phyloP scores from a whole-genome alignment of 2,329 filamentous ascomycete species.

The Saccharata proteae region DNA sequence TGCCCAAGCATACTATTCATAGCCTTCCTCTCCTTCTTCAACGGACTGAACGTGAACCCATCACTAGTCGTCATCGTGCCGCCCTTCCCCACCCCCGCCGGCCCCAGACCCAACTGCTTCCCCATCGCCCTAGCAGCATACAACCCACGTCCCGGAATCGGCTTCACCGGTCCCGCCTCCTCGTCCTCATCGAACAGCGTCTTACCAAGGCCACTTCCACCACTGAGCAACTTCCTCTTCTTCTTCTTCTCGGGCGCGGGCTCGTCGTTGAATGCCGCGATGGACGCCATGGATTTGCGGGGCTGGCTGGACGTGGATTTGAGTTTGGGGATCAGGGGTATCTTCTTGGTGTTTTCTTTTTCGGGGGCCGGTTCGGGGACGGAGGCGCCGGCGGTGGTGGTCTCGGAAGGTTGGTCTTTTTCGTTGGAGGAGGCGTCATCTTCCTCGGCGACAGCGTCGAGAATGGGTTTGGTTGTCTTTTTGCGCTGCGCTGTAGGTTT shows the following conservation, averaged over 20 bases:
- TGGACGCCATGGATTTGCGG: slow-evolving; percentile 38
- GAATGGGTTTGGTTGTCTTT: slow-evolving; percentile 22
- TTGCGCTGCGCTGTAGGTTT: slow-evolving; percentile 22
- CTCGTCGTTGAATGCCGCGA: slow-evolving; percentile 27
- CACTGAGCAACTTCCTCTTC: slow-evolving; percentile 64
- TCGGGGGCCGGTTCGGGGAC: slow-evolving; percentile 22
- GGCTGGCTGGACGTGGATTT: slow-evolving; percentile 20
- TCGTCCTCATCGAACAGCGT: slow-evolving; percentile 57
- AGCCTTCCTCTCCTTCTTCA: slow-evolving; percentile 27
- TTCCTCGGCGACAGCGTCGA: slow-evolving; percentile 35
- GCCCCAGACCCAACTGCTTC: slow-evolving; percentile 17
- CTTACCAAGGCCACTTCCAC: slow-evolving; percentile 23
- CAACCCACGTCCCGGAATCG: slow-evolving; percentile 22
- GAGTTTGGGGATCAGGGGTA: slow-evolving; percentile 18
- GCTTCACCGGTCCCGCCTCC: slow-evolving; percentile 21
- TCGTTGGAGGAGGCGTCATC: too few relatives aligned
- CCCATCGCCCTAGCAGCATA: slow-evolving; percentile 26
- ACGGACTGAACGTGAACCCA: slow-evolving; percentile 26
- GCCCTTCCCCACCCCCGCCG: slow-evolving; percentile 20
- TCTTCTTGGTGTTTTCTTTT: slow-evolving; percentile 17
- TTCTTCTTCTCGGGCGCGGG: slow-evolving; percentile 34
- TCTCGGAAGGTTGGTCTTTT: slow-evolving; percentile 27
- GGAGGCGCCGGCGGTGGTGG: slow-evolving; percentile 18
- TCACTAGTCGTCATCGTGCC: slow-evolving; percentile 25
- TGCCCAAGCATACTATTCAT: too few relatives aligned